These are phyloP conservation scores for Nakazawaea peltata DNA, from an alignment of 805 yeast species.

Conservation along the genomic window DNA sequence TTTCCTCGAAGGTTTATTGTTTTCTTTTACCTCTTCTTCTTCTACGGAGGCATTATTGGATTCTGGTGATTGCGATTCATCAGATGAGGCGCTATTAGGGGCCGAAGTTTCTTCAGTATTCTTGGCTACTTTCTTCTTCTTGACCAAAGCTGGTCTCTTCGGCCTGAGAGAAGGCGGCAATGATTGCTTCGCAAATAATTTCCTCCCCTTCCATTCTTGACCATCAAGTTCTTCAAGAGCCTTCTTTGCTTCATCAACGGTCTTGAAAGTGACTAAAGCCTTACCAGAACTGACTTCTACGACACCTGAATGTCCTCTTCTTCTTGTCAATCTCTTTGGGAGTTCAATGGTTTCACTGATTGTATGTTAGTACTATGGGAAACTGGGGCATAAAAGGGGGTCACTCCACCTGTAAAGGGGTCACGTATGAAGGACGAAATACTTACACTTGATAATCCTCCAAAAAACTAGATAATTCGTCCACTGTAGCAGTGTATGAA, in stretches of 20 bases:
- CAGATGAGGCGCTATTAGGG: neutral
- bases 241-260: conserved; percentile 52
- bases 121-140: conserved; percentile 25
- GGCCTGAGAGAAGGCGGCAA: conserved; percentile 26
- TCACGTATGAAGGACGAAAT: neutral
- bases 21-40: neutral
- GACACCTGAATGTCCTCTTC: conserved; percentile 14
- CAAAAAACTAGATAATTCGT: conserved; percentile 32
- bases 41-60: conserved; percentile 1
- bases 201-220: conserved; percentile 23
- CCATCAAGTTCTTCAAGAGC: conserved; percentile 38
- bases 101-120: conserved; percentile 13
- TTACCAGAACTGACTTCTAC: conserved; percentile 22
- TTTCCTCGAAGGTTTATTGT: neutral
- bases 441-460: conserved; percentile 31
- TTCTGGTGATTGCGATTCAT: conserved; percentile 6
- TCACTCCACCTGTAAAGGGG: too few relatives aligned
- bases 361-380: neutral
- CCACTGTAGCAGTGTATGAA: conserved; percentile 34
- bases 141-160: conserved; percentile 3
- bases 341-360: conserved; percentile 20
- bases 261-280: conserved; percentile 50
- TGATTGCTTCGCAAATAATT: conserved; percentile 45
- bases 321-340: conserved; percentile 17
- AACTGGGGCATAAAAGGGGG: neutral